These are phyloP conservation scores for Saturnispora galanensis DNA, from an alignment of 805 yeast genomes.

Conservation along the genomic window DNA sequence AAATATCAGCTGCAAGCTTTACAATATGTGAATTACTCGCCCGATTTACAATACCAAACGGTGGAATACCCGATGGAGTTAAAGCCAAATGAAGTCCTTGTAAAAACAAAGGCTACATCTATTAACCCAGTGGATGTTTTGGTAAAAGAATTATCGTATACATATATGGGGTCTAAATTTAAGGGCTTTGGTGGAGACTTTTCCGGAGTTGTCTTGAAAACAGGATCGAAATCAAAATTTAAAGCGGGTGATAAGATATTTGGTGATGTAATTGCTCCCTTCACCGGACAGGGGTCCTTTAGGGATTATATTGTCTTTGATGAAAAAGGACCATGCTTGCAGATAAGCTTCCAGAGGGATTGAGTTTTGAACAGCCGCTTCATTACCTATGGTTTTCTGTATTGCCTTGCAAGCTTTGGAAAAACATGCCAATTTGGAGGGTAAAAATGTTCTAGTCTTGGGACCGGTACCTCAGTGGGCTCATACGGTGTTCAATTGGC, in stretches of 20 bases:
- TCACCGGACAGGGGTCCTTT: constrained; percentile 31
- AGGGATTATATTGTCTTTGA: constrained; percentile 36
- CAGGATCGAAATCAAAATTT: constrained; percentile 14
- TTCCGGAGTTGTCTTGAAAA: constrained; percentile 17
- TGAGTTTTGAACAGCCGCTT: constrained; percentile 51
- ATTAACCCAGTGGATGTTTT: constrained; percentile 18
- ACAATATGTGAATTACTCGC: constrained; percentile 11
- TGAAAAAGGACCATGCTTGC: constrained; percentile 13
- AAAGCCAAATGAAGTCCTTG: constrained; percentile 13
- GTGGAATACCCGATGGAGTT: constrained; percentile 9
- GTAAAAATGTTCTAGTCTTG: constrained; percentile 44
- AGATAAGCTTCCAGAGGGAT: constrained; percentile 35
- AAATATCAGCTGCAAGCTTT: not conserved
- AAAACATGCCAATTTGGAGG: constrained; percentile 16
- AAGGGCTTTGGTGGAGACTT: constrained; percentile 19
- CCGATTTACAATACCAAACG: constrained; percentile 7
- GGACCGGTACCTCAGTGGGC: constrained; percentile 74
- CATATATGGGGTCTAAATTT: constrained; percentile 4
- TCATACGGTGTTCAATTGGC: constrained; percentile 45
- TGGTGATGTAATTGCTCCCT: constrained; percentile 10
- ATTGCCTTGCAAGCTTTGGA: constrained; percentile 39
- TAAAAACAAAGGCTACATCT: constrained; percentile 14
- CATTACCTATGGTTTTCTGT: constrained; percentile 53
- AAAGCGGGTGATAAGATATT: constrained; percentile 17
- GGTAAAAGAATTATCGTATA: constrained; percentile 6